Evolutionary conservation across 75 land plant species (phyloP).

Genomic region (Azolla pinnata): DNA sequence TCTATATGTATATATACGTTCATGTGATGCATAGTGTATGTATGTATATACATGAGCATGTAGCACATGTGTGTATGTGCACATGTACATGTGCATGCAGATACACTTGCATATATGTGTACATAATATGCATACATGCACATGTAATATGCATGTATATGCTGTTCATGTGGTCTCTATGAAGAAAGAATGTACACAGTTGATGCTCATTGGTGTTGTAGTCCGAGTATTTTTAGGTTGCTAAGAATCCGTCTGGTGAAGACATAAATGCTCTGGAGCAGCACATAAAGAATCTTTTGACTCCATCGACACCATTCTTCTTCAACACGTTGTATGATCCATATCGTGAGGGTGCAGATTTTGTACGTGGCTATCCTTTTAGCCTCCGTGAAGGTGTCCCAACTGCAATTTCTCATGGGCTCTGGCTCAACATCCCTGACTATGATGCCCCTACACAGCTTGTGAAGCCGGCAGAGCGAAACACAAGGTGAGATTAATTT

Average conservation of each 20-base stretch:
- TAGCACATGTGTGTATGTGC: too few species aligned
- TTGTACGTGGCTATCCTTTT: conserved; percentile 48
- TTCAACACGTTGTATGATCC: conserved; percentile 54
- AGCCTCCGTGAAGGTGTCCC: conserved; percentile 36
- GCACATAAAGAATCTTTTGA: conserved; percentile 42
- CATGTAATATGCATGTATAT: too few species aligned
- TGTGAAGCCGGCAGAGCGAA: conserved; percentile 41
- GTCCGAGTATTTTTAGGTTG: conserved; percentile 32
- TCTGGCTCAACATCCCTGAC: conserved; percentile 45
- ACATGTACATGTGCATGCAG: too few species aligned
- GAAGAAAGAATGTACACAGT: too few species aligned
- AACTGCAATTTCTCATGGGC: conserved; percentile 42
- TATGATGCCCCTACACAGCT: conserved; percentile 54
- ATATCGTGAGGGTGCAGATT: conserved; percentile 40
- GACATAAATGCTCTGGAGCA: conserved; percentile 47
- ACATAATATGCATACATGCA: too few species aligned
- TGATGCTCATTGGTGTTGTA: too few species aligned
- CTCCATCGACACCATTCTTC: conserved; percentile 40
- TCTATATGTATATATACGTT: too few species aligned
- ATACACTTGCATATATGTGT: too few species aligned
- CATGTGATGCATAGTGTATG: too few species aligned
- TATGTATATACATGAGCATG: too few species aligned
- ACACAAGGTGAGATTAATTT: conserved; percentile 25
- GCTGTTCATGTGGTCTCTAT: too few species aligned
- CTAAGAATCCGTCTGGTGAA: conserved; percentile 38